These are phyloP conservation scores for Ceratocystis destructans DNA, from an alignment of 2,329 filamentous ascomycete species.

Conservation along the genomic window DNA sequence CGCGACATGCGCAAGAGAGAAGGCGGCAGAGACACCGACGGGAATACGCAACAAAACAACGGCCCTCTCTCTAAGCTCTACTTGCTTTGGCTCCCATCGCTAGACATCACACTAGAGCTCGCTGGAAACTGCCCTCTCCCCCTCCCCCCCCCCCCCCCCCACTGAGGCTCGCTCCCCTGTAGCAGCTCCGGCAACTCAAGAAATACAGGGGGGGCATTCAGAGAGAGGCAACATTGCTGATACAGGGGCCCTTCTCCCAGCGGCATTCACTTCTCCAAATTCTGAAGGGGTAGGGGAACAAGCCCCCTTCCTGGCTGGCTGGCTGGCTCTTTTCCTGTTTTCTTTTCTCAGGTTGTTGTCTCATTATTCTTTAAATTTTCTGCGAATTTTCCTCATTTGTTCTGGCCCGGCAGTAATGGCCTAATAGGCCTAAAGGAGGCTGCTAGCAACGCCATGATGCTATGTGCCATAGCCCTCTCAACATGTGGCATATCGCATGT, in stretches of 20 bases:
- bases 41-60: too few species aligned
- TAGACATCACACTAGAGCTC: too few species aligned
- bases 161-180: background rate
- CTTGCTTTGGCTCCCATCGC: too few species aligned
- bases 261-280: background rate
- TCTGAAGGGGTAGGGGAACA: background rate
- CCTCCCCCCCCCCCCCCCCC: too few species aligned
- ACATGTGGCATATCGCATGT: too few species aligned
- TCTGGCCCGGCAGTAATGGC: conserved; percentile 14
- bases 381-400: conserved; percentile 19
- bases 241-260: background rate
- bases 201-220: background rate
- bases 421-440: background rate
- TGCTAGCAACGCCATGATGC: too few species aligned
- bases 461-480: too few species aligned
- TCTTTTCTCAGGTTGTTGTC: conserved; percentile 17
- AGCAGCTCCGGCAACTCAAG: background rate
- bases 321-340: conserved; percentile 9
- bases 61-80: too few species aligned
- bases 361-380: conserved; percentile 10
- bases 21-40: too few species aligned
- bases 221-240: background rate
- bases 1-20: too few species aligned
- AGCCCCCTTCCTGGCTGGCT: background rate
- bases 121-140: too few species aligned